Conservation (phyloP, 1,284 basidiomycete species). For the Puccinia coronata region DNA sequence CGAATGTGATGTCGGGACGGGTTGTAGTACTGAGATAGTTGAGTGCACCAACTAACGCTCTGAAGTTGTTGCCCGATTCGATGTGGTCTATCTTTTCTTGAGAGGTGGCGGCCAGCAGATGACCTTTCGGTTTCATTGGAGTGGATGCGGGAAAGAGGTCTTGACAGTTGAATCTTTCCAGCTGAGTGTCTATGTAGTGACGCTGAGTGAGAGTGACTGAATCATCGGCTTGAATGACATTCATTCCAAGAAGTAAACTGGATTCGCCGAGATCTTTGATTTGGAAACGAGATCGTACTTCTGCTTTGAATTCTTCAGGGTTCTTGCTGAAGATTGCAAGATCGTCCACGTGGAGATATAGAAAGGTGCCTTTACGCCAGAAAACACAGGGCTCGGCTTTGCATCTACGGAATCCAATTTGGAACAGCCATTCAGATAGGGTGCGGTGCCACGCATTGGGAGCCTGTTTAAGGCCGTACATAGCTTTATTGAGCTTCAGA, state of each 20-base stretch:
- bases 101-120: too few species aligned
- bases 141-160: neutral
- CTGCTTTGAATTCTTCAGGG: conserved; percentile 1
- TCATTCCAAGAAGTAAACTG: conserved; percentile 2
- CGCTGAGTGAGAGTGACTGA: neutral
- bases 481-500: neutral
- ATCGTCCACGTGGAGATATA: conserved; percentile 17
- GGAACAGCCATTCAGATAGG: neutral
- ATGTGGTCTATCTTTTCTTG: neutral
- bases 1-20: neutral
- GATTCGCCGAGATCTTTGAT: conserved; percentile 3
- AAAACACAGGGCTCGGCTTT: conserved; percentile 9
- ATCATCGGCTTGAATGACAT: neutral
- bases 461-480: conserved; percentile 14
- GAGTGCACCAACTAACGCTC: too few species aligned
- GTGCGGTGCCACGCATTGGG: too few species aligned
- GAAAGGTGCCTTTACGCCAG: neutral
- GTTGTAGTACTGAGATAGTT: too few species aligned
- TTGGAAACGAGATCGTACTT: neutral
- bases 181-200: neutral
- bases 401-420: neutral
- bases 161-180: neutral
- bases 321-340: too few species aligned
- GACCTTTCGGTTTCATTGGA: neutral
- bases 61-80: neutral